These are phyloP conservation scores for Novymonas esmeraldas DNA, from an alignment of 208 protist genomes.

Conservation along the genomic window DNA sequence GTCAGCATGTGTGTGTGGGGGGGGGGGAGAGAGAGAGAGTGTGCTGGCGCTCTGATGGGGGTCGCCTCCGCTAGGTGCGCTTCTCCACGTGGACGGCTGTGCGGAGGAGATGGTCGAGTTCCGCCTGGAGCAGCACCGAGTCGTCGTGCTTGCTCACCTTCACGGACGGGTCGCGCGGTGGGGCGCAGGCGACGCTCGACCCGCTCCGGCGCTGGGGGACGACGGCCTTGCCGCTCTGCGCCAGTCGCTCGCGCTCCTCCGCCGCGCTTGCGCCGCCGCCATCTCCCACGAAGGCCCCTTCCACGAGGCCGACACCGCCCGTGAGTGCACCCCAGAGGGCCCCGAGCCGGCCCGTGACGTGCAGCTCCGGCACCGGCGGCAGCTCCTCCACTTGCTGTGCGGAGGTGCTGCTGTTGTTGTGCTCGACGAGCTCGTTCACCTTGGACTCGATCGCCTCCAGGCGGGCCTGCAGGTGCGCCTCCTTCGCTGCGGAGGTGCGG, in stretches of 20 bases:
- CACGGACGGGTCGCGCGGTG: constrained; percentile 26
- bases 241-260: constrained; percentile 15
- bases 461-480: constrained; percentile 55
- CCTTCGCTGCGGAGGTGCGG: constrained; percentile 51
- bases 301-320: constrained; percentile 16
- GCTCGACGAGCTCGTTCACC: constrained; percentile 74
- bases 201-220: constrained; percentile 18
- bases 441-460: constrained; percentile 76
- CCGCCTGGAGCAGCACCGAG: constrained; percentile 33
- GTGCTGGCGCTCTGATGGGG: no score
- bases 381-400: constrained; percentile 33
- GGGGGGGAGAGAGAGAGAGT: no score
- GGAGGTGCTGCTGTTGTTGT: constrained; percentile 18
- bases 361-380: constrained; percentile 40
- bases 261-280: neutral
- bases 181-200: constrained; percentile 22
- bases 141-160: constrained; percentile 60
- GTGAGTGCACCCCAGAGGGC: constrained; percentile 36
- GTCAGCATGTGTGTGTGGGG: no score
- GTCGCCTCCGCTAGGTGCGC: neutral
- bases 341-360: constrained; percentile 35
- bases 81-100: constrained; percentile 13
- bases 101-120: constrained; percentile 33
- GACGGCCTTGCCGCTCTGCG: constrained; percentile 27
- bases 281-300: constrained; percentile 2